phyloP scores from a whole-genome alignment of 78 protist genomes.

The Guillardia theta region DNA sequence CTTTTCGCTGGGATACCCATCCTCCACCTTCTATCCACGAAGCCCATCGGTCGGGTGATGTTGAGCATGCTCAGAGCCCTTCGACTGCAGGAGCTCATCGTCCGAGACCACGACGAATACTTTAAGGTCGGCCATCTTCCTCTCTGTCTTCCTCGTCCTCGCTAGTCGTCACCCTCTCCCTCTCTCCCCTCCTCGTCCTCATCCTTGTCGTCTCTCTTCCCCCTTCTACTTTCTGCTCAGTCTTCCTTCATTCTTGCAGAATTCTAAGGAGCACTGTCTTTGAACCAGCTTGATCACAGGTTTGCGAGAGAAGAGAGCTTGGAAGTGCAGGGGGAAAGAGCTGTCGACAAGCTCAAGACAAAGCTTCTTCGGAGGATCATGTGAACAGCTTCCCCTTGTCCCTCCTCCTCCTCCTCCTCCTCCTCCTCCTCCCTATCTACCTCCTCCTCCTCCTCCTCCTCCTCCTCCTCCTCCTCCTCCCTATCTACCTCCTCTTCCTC shows the following conservation, averaged over 20 bases:
- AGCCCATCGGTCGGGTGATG: not conserved
- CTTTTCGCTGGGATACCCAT: not conserved
- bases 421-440: not conserved
- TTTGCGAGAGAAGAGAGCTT: no score
- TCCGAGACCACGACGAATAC: not conserved
- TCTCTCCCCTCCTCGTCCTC: not conserved
- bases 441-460: not conserved
- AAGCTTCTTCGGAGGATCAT: no score
- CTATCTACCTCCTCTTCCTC: not conserved
- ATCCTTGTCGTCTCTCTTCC: not conserved
- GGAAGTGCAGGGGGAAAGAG: no score
- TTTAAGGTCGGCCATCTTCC: not conserved
- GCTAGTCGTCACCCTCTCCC: not conserved
- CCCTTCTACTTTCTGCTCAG: not conserved
- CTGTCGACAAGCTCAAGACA: no score
- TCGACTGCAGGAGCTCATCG: not conserved
- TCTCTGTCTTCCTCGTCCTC: not conserved
- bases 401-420: not conserved
- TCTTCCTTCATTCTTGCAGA: not conserved
- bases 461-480: not conserved
- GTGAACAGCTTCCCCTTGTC: not conserved
- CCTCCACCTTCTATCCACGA: not conserved
- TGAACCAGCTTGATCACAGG: no score
- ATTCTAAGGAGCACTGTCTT: no score
- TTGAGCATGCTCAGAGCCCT: not conserved